Conservation (phyloP, 179 eudicot genomes). For the Carnegiea gigantea region DNA sequence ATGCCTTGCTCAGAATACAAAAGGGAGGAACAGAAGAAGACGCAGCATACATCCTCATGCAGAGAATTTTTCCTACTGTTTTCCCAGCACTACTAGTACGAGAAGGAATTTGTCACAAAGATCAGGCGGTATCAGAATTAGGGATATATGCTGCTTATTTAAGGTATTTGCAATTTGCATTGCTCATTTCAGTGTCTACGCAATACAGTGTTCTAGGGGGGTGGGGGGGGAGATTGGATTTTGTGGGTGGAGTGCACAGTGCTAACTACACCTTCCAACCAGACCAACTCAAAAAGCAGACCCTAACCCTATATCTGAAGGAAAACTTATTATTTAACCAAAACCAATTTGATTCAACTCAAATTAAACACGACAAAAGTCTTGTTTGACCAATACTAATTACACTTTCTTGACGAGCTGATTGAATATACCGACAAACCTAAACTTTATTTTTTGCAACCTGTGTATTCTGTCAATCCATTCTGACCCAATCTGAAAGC, state of each 20-base stretch:
- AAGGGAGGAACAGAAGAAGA: slow-evolving; percentile 63
- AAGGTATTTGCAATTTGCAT: slow-evolving; percentile 42
- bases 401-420: background rate
- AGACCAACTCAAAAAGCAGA: too few species aligned
- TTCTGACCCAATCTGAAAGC: background rate
- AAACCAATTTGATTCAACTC: too few species aligned
- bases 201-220: too few species aligned
- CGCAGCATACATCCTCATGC: slow-evolving; percentile 98
- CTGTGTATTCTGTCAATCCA: background rate
- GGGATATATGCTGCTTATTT: slow-evolving; percentile 85
- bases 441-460: background rate
- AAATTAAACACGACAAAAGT: background rate
- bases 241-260: too few species aligned
- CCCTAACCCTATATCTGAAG: too few species aligned
- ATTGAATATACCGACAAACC: background rate
- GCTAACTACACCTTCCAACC: too few species aligned
- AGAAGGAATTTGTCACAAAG: slow-evolving; percentile 70
- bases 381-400: background rate
- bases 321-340: too few species aligned
- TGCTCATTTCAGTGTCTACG: background rate
- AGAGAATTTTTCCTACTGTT: slow-evolving; percentile 78
- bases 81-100: slow-evolving; percentile 66
- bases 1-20: slow-evolving; percentile 57
- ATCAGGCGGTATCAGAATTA: slow-evolving; percentile 79
- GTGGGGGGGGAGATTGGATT: too few species aligned